Evolutionary conservation across 2,329 filamentous ascomycete genomes (phyloP), one percentile per base, ranked within the genome.

Genomic region (Microsporum canis): DNA sequence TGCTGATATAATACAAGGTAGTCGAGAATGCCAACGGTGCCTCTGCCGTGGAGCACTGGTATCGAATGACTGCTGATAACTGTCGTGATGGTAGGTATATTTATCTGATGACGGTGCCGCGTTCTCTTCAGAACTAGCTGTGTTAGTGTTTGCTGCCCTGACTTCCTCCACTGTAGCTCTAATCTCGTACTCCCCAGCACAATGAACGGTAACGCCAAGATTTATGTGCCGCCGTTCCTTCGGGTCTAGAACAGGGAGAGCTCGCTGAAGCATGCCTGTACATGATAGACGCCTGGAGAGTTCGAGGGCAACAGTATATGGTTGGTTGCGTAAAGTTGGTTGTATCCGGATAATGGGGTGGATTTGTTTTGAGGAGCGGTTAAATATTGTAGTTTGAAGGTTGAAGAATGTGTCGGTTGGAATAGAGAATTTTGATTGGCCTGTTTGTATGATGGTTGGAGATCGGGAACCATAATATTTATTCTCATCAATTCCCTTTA

Each of bases 261-360:
- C 79, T 68, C 86, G 86, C 74, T 96, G 91, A 61, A 96, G 74
- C 34, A 88, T 85, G 1, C 91, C 91, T 65, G 90, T 92, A 86
- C 89, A 94, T 1, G 86, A 86, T 60, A 96, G 81, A 65, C 90
- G 89, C 69, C 89, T 86, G 47, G 88, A 88, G 61, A 92, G 83
- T 71, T 96, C 91, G 14, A 95, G 82, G 1, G 89, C 88, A 12
- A 88, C 79, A 63, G 84, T 85, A 58, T 83, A 80, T 0, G 88
- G 83, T 14, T 91, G 84, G 68, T 91, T 83, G 51, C 88, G 83
- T 14, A 96, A 80, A 58, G 85, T 83, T 0, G 91, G 91, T 71
- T 91, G 83, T 12, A 96, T 76, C 41, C 91, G 82, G 47, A 96
- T 77, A 0, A 95, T 77, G 0, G 89, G 86, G 51, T 84, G 80